Base-by-base conservation (phyloP, 1,284 basidiomycete species). In the Ustilago cynodontis region DNA sequence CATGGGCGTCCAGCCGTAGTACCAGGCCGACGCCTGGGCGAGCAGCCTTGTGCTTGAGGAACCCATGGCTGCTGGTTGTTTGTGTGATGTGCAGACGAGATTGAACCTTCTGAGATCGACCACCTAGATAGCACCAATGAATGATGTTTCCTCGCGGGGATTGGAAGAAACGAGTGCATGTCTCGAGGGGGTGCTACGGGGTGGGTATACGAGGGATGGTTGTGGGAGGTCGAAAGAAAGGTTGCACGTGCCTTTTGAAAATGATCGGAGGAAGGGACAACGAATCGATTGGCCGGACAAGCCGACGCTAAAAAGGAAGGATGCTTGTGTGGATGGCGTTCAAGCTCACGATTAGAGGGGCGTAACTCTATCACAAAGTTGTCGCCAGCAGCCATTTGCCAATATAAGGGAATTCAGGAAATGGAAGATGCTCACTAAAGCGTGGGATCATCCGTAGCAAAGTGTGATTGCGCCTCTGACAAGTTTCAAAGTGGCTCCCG, bases 1-100 rank as follows among this genome's bases (percentile, higher is more conserved):
- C 61, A 79, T 78, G 51, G 79, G 79, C n/a, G 79, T 81, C 78
- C 79, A 79, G 41, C 74, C 72, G 35, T 70, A 71, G 52, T 77
- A 61, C 63, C 61, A 75, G 1, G 72, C 66, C 53, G 76, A 80
- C 7, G 61, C 20, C 24, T 65, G 67, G 29, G 61, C 59, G 31
- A 67, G 6, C n/a, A 65, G 47, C 64, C 53, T 56, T 4, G 28
- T 37, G 41, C 65, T 31, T 0, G 33, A 51, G 7, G 65, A 68
- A 39, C 31, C 31, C 31, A 33, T 33, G 11, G n/a, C 49, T 10
- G 62, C 65, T n/a, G 65, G 69, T 73, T 24, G 53, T 73, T 35
- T 51, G 16, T 14, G 14, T 35, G 4, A n/a, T 37, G 3, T 7
- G 29, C 29, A 14, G 29, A 16, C 11, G 26, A 16, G 37, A 20